phyloP scores from a whole-genome alignment of 495 filamentous ascomycete genomes.

The Lindgomyces ingoldianus region DNA sequence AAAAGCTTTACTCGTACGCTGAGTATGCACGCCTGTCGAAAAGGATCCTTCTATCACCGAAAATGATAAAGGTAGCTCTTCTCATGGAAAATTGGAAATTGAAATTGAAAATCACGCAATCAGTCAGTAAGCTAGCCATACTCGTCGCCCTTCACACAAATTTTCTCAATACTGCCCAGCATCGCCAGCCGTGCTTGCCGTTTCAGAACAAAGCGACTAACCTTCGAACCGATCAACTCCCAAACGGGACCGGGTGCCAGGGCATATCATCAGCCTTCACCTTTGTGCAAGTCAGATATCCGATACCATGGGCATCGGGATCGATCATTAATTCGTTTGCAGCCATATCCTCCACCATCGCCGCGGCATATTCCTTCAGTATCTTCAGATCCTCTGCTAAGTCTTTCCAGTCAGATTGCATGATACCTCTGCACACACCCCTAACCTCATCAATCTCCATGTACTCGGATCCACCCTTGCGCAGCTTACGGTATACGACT shows the following conservation, averaged over 20 bases:
- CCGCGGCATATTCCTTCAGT: slow-evolving; percentile 35
- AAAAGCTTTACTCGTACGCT: no score
- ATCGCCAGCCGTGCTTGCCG: neutral
- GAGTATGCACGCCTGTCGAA: no score
- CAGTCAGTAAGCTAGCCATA: no score
- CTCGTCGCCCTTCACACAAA: no score
- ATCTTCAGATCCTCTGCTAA: slow-evolving; percentile 26
- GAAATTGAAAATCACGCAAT: no score
- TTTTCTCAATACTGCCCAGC: no score
- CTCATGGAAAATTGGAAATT: no score
- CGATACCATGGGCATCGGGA: slow-evolving; percentile 25
- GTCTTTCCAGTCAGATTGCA: slow-evolving; percentile 15
- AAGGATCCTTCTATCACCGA: no score
- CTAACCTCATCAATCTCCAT: slow-evolving; percentile 30
- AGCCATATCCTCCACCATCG: slow-evolving; percentile 31
- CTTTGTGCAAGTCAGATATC: slow-evolving; percentile 40
- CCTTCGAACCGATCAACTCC: neutral
- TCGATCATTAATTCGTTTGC: slow-evolving; percentile 35
- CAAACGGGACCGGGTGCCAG: neutral
- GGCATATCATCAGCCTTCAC: slow-evolving; percentile 1
- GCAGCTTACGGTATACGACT: slow-evolving; percentile 31
- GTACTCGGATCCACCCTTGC: slow-evolving; percentile 28
- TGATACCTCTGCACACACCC: neutral
- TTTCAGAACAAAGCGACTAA: neutral
- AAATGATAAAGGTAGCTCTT: no score